Percentiles rank a stretch among this genome's conserved stretches.
These are phyloP conservation scores for Dissophora ornata DNA, from an alignment of 192 early-diverging fungal species.

Conservation along the genomic window DNA sequence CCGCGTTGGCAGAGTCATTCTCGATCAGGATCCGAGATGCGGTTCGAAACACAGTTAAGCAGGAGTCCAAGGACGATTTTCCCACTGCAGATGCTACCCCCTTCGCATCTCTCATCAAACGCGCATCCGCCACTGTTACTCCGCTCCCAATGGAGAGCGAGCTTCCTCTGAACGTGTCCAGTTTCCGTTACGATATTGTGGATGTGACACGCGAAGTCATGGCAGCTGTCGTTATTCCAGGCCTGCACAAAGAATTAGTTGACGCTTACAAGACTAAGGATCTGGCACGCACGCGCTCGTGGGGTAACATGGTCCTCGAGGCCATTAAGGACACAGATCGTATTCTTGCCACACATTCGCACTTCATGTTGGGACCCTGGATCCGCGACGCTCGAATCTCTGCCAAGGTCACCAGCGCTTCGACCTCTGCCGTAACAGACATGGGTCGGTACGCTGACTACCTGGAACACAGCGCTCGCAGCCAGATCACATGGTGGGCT, in stretches of 20 bases:
- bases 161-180: conserved; percentile 34
- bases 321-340: conserved; percentile 24
- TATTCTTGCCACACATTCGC: conserved; percentile 29
- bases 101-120: neutral
- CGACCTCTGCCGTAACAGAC: neutral
- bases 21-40: conserved; percentile 7
- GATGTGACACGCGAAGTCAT: conserved; percentile 47
- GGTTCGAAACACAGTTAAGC: neutral
- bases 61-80: neutral
- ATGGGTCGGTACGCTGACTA: conserved; percentile 21
- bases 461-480: conserved; percentile 32
- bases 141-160: neutral
- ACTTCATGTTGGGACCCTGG: conserved; percentile 48
- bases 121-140: neutral
- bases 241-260: conserved; percentile 30
- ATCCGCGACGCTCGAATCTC: conserved; percentile 22
- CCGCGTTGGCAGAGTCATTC: neutral
- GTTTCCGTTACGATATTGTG: conserved; percentile 46
- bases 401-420: conserved; percentile 10
- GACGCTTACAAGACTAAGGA: conserved; percentile 35
- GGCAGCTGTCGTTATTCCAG: conserved; percentile 28
- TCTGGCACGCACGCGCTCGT: neutral
- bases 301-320: conserved; percentile 13
- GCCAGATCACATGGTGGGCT: conserved; percentile 50
- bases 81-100: too few species aligned